Evolutionary conservation across 2,329 filamentous ascomycete genomes (phyloP).

Genomic region (Neofusicoccum ribis): DNA sequence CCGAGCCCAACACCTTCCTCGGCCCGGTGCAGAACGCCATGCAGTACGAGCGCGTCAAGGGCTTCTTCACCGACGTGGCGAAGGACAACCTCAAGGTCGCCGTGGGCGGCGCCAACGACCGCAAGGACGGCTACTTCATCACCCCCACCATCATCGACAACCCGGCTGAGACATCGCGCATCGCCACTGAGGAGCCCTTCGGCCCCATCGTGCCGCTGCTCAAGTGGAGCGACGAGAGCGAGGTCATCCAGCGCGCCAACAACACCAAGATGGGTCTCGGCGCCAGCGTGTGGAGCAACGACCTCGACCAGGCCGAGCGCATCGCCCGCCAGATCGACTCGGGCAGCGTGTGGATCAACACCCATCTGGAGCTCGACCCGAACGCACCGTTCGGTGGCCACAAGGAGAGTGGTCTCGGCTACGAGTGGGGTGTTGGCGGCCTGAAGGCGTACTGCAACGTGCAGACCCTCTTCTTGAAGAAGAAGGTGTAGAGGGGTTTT

Average conservation of each 20-base stretch:
- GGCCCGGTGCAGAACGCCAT: slow-evolving; percentile 65
- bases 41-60: slow-evolving; percentile 63
- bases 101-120: slow-evolving; percentile 47
- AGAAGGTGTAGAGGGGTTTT: background rate
- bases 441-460: slow-evolving; percentile 60
- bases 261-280: slow-evolving; percentile 53
- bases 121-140: slow-evolving; percentile 57
- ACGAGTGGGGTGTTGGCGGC: slow-evolving; percentile 61
- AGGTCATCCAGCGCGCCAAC: slow-evolving; percentile 52
- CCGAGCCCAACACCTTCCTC: slow-evolving; percentile 49
- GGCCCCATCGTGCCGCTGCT: slow-evolving; percentile 64
- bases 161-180: slow-evolving; percentile 55
- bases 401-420: slow-evolving; percentile 62
- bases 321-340: slow-evolving; percentile 49
- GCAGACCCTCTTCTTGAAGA: slow-evolving; percentile 19
- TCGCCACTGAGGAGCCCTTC: slow-evolving; percentile 63
- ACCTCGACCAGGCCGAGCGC: slow-evolving; percentile 46
- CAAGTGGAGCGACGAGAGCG: slow-evolving; percentile 58
- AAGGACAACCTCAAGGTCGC: slow-evolving; percentile 58
- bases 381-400: slow-evolving; percentile 61
- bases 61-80: slow-evolving; percentile 57
- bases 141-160: slow-evolving; percentile 60
- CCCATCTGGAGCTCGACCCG: slow-evolving; percentile 34
- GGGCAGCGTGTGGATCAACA: slow-evolving; percentile 56
- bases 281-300: slow-evolving; percentile 54